Evolutionary conservation across 345 rosid genomes (phyloP).

Genomic region (Psidium guajava): DNA sequence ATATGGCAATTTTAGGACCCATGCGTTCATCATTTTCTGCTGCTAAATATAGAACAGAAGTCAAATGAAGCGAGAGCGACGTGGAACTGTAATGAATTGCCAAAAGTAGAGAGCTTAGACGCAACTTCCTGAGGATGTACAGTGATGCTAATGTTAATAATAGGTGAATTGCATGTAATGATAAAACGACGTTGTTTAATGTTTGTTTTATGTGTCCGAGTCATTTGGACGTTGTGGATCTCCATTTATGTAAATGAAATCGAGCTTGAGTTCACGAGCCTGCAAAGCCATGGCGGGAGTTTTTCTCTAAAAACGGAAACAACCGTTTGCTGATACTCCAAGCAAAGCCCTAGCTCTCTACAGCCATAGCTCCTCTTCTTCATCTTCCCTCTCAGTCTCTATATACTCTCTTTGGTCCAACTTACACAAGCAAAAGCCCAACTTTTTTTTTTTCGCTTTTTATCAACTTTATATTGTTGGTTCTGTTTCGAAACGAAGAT

Average conservation of each 20-base stretch:
- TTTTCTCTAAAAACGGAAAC: background rate
- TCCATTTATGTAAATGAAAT: conserved; percentile 16
- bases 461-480: background rate
- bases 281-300: background rate
- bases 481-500: background rate
- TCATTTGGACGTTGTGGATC: conserved; percentile 9
- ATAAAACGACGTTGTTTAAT: background rate
- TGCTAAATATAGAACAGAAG: background rate
- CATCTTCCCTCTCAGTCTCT: background rate
- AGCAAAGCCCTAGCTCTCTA: background rate
- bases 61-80: conserved; percentile 27
- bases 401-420: background rate
- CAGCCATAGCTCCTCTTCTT: background rate
- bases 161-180: background rate
- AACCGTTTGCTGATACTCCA: background rate
- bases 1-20: background rate
- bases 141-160: background rate
- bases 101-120: background rate
- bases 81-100: conserved; percentile 14
- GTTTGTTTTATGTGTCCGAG: background rate
- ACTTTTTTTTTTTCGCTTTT: background rate
- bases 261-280: background rate
- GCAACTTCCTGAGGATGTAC: background rate
- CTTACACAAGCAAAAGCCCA: background rate
- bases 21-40: background rate